Base-by-base conservation (phyloP, 495 filamentous ascomycete genomes). In the Aspergillus leporis region DNA sequence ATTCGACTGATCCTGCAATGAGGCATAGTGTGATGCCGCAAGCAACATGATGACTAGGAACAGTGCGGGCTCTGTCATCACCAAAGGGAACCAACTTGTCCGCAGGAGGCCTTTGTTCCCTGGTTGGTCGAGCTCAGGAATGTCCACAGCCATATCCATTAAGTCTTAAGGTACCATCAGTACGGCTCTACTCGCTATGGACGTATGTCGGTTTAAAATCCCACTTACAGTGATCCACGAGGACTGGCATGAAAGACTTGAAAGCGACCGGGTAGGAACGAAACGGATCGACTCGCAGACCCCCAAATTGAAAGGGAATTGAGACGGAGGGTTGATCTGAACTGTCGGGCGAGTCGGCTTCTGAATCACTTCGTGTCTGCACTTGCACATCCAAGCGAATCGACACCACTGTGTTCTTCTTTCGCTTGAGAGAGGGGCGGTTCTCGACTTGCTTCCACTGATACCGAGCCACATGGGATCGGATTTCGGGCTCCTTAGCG, bases 81-180 rank as follows among this genome's bases (percentile, higher is more conserved):
- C 72, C 16, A 80, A 62, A 5, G 78, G 78, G 53, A 78, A 77
- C 75, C 77, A 81, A n/a, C 58, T 59, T 21, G 74, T 70, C 30
- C 78, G 66, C 22, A 82, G 66, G 10, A 75, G 72, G 18, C 69
- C 74, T 8, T 50, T 62, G 25, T 67, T 65, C 1, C 65, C 68
- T 12, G 67, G 65, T 22, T 65, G 65, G 47, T 79, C 78, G 19
- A 82, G 65, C 45, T 79, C 74, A 18, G 78, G 79, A 16, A 81
- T 78, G 58, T 79, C 74, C 23, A 73, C 65, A 21, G 74, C 78
- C 70, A 81, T 73, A 62, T 70, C 62, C 10, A 70, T 55, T n/a
- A 78, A 60, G 59, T 80, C 75, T 80, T 36, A 18, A 18, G 14
- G n/a, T 56, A 40, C 61, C 32, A 30, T 46, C 19, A 43, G 31